A percentile compares a stretch with the other conserved stretches of the same genome.
These are phyloP conservation scores for Deinandra increscens DNA, from an alignment of 129 eudicot genomes.

Conservation along the genomic window DNA sequence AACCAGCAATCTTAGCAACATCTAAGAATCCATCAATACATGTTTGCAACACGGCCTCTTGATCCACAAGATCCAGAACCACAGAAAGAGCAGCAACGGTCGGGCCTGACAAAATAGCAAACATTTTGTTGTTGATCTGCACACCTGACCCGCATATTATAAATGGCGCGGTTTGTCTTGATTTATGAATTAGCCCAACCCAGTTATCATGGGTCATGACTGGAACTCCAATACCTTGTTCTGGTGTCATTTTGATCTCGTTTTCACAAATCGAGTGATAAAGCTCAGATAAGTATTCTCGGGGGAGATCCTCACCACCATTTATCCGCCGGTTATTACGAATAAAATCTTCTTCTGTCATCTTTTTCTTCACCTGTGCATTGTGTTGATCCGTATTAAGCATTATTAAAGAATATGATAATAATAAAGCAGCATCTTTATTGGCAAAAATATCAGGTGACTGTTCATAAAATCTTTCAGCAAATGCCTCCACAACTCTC, in stretches of 20 bases:
- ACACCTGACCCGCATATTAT: slow-evolving; percentile 50
- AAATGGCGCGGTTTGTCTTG: slow-evolving; percentile 53
- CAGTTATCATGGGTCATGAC: slow-evolving; percentile 61
- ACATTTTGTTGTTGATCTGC: slow-evolving; percentile 62
- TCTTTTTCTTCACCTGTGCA: slow-evolving; percentile 80
- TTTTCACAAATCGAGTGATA: slow-evolving; percentile 62
- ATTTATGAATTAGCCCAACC: slow-evolving; percentile 68
- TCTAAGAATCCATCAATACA: slow-evolving; percentile 67
- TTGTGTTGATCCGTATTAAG: slow-evolving; percentile 88
- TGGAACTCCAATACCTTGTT: slow-evolving; percentile 48
- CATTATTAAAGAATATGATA: slow-evolving; percentile 77
- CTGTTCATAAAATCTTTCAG: slow-evolving; percentile 72
- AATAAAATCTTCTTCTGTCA: slow-evolving; percentile 82
- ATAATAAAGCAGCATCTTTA: slow-evolving; percentile 67
- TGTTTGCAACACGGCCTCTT: slow-evolving; percentile 60
- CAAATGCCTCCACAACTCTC: slow-evolving; percentile 83
- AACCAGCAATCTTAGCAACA: slow-evolving; percentile 71
- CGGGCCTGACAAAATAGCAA: slow-evolving; percentile 74
- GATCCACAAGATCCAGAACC: slow-evolving; percentile 72
- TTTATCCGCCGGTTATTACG: slow-evolving; percentile 71
- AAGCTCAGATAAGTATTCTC: slow-evolving; percentile 62
- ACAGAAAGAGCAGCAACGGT: slow-evolving; percentile 82
- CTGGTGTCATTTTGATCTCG: slow-evolving; percentile 71
- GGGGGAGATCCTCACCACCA: slow-evolving; percentile 75
- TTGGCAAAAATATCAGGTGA: slow-evolving; percentile 58